Conservation (phyloP, 345 rosid genomes). For the Moricandia arvensis region DNA sequence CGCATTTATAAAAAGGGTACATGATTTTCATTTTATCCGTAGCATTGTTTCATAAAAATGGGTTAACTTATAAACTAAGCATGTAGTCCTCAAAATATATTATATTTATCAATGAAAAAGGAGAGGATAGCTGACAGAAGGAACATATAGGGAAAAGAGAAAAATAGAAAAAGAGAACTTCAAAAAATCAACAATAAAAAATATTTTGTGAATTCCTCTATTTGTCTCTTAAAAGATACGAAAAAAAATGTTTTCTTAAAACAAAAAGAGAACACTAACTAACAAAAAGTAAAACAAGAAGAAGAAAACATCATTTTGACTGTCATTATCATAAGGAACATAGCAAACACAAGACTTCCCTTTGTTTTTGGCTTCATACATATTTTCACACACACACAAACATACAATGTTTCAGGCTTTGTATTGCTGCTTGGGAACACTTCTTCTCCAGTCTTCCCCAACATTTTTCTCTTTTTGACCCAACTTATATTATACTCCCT, state of each 20-base stretch:
- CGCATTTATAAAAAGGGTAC: neutral
- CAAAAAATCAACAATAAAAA: slow-evolving; percentile 11
- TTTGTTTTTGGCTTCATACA: slow-evolving; percentile 31
- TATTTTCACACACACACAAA: slow-evolving; percentile 20
- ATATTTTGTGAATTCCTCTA: slow-evolving; percentile 5
- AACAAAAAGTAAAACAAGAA: slow-evolving; percentile 23
- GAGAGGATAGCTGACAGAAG: slow-evolving; percentile 35
- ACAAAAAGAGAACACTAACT: slow-evolving; percentile 15
- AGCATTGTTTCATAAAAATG: neutral
- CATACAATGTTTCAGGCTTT: slow-evolving; percentile 31
- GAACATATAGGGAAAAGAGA: slow-evolving; percentile 38
- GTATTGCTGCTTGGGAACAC: slow-evolving; percentile 37
- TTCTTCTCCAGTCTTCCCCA: slow-evolving; percentile 13
- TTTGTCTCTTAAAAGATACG: slow-evolving; percentile 19
- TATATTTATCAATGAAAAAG: slow-evolving; percentile 12
- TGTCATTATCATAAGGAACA: slow-evolving; percentile 41
- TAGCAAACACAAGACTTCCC: slow-evolving; percentile 24
- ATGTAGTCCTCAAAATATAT: neutral
- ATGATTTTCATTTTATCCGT: neutral
- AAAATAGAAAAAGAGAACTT: slow-evolving; percentile 13
- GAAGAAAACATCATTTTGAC: slow-evolving; percentile 30
- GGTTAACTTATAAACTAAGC: neutral
- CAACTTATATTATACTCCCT: slow-evolving; percentile 22
- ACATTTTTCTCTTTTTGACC: slow-evolving; percentile 29
- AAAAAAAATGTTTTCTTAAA: neutral